Conservation (phyloP, 495 filamentous ascomycete genomes). For the Aspergillus steynii region DNA sequence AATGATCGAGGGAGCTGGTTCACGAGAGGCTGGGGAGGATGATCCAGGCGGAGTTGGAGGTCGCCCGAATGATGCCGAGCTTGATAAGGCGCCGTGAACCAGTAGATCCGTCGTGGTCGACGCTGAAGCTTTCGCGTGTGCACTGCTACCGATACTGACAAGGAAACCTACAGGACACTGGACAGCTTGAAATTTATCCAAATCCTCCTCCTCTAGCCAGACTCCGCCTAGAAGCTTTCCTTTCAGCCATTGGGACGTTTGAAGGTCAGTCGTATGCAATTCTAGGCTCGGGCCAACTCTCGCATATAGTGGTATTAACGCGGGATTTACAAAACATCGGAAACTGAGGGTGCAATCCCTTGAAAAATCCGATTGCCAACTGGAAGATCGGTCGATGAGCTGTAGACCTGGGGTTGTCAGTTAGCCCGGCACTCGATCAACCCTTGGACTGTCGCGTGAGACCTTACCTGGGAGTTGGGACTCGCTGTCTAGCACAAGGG, state of each 20-base stretch:
- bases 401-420: conserved; percentile 32
- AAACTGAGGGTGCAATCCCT: conserved; percentile 39
- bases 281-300: conserved; percentile 53
- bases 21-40: conserved; percentile 35
- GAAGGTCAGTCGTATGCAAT: conserved; percentile 37
- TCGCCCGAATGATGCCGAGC: conserved; percentile 27
- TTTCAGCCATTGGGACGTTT: conserved; percentile 47
- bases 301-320: conserved; percentile 49
- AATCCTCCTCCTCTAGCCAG: conserved; percentile 38
- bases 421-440: neutral
- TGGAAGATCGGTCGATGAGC: conserved; percentile 37
- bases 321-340: conserved; percentile 48
- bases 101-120: conserved; percentile 52
- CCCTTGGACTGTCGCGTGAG: neutral
- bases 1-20: conserved; percentile 1
- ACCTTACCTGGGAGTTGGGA: conserved; percentile 38
- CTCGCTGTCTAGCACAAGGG: conserved; percentile 30
- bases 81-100: conserved; percentile 51
- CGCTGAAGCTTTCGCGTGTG: conserved; percentile 18
- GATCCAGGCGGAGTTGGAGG: conserved; percentile 52
- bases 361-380: conserved; percentile 41
- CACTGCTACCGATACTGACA: conserved; percentile 29
- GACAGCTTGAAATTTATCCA: conserved; percentile 32
- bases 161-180: conserved; percentile 47
- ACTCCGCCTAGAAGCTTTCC: conserved; percentile 30